Evolutionary conservation across 2,329 filamentous ascomycete species (phyloP).

Genomic region (Pestalotiopsis sp.): DNA sequence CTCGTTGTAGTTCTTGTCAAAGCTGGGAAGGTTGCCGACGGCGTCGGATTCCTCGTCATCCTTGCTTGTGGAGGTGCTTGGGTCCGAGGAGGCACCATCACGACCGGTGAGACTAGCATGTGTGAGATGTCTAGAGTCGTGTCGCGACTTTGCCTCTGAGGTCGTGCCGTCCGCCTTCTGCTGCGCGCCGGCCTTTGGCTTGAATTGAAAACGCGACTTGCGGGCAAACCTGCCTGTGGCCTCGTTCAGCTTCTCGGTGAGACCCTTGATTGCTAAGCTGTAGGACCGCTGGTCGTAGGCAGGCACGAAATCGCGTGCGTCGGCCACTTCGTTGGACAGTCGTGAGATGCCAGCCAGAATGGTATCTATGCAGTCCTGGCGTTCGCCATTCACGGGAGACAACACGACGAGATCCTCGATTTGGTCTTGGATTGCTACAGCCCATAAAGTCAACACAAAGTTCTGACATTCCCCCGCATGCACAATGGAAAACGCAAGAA

Average conservation of each 20-base stretch:
- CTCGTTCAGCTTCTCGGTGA: conserved; percentile 78
- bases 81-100: background rate
- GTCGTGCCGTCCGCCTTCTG: conserved; percentile 25
- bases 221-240: conserved; percentile 70
- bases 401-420: conserved; percentile 70
- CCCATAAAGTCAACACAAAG: background rate
- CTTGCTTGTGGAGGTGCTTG: conserved; percentile 9
- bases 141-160: background rate
- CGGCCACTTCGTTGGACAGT: conserved; percentile 82
- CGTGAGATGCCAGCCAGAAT: conserved; percentile 78
- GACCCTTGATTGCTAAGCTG: conserved; percentile 77
- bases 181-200: conserved; percentile 50
- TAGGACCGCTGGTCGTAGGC: conserved; percentile 90
- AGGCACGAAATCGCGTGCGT: conserved; percentile 80
- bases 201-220: conserved; percentile 85
- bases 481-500: background rate
- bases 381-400: conserved; percentile 69
- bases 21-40: conserved; percentile 39
- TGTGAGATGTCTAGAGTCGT: background rate
- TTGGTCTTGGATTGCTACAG: conserved; percentile 72
- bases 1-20: conserved; percentile 53
- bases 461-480: background rate
- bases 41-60: conserved; percentile 33
- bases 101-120: background rate
- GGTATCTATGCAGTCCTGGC: conserved; percentile 79